These are phyloP conservation scores for Alternaria sp. DNA, from an alignment of 2,329 filamentous ascomycete genomes.

Conservation along the genomic window DNA sequence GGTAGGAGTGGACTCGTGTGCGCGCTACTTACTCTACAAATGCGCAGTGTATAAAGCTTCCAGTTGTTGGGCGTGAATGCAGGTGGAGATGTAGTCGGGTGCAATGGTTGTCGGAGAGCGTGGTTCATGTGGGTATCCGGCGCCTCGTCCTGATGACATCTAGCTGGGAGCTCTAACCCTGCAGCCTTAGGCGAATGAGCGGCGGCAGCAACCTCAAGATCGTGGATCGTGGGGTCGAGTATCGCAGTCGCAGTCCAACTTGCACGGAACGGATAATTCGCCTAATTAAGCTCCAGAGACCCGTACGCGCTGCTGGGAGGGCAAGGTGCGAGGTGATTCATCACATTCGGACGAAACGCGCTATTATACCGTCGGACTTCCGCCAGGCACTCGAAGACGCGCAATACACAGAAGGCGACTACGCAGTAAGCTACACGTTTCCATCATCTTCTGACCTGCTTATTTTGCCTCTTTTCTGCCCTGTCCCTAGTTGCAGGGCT, in stretches of 20 bases:
- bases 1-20: slow-evolving; percentile 4
- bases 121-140: slow-evolving; percentile 42
- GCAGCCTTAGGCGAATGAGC: slow-evolving; percentile 22
- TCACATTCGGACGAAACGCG: slow-evolving; percentile 18
- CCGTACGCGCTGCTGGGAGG: slow-evolving; percentile 4
- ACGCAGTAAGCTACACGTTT: slow-evolving; percentile 28
- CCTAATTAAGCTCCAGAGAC: not conserved
- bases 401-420: slow-evolving; percentile 32
- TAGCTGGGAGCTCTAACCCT: slow-evolving; percentile 34
- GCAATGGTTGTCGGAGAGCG: slow-evolving; percentile 16
- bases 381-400: slow-evolving; percentile 46
- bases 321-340: slow-evolving; percentile 18
- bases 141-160: slow-evolving; percentile 33
- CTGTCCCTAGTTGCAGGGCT: slow-evolving; percentile 1
- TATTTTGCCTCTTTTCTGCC: slow-evolving; percentile 9
- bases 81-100: slow-evolving; percentile 13
- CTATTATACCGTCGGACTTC: slow-evolving; percentile 29
- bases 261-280: not conserved
- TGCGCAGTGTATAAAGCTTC: slow-evolving; percentile 2
- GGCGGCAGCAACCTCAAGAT: slow-evolving; percentile 10
- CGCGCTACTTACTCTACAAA: slow-evolving; percentile 22
- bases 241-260: not conserved
- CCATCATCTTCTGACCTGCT: slow-evolving; percentile 5
- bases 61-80: slow-evolving; percentile 6
- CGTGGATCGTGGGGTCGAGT: not conserved